Evolutionary conservation across 2,329 filamentous ascomycete genomes (phyloP), one percentile per base, ranked within the genome.

Genomic region (Orbilia brochopaga): DNA sequence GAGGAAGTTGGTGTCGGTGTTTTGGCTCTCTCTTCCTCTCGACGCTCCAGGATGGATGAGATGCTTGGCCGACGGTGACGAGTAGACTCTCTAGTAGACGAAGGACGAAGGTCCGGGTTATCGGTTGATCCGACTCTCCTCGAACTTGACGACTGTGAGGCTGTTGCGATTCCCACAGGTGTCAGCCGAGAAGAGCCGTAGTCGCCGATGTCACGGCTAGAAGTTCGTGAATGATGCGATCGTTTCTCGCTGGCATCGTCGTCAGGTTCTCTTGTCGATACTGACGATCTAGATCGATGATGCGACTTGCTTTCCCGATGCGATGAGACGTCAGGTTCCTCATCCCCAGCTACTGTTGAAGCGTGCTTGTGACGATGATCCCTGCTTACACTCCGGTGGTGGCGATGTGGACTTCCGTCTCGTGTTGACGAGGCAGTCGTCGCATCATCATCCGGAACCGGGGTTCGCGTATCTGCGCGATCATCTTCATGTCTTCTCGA

Each of bases 281-380:
- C 59, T 27, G 67, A 72, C 11, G 67, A 72, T 23, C 67, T 54
- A 30, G 67, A 72, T 6, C 67, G 67, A 51, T 72, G 67, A 54
- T 65, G 67, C 2, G 67, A 72, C 23, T 54, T 72, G 7, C 60
- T 55, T 27, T 72, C 67, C 23, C 60, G 60, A 42, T 61, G 60
- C 24, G 67, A 69, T 46, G 65, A 60, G 61, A 55, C 60, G 51
- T 72, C 67, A 59, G 60, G 67, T 72, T 72, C 60, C 51, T 65
- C 61, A 53, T 65, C 61, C 32, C 64, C 55, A 65, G 58, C 55
- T 72, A 72, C 67, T 72, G 67, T 72, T 72, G 67, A 72, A 72
- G 67, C 58, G 67, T 52, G 67, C 67, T 61, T 65, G 55, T 63
- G 55, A 64, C 60, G 67, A 72, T 72, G 67, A 60, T 72, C 67